Evolutionary conservation across 2,329 filamentous ascomycete genomes (phyloP).

Genomic region (Exophiala bonariae): DNA sequence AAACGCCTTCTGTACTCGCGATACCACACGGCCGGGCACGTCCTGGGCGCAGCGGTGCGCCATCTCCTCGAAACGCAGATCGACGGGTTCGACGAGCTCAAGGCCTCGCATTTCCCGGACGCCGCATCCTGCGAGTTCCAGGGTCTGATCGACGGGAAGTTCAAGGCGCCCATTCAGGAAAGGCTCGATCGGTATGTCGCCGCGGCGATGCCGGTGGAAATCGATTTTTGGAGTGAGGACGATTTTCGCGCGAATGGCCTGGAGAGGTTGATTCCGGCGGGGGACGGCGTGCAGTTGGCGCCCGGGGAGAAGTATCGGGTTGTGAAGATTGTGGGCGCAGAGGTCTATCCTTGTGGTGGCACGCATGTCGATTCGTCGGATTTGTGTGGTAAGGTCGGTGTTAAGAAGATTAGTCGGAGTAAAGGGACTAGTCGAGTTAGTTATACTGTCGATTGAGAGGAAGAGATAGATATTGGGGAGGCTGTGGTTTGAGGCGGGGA

Average conservation of each 20-base stretch:
- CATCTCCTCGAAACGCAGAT: slow-evolving; percentile 55
- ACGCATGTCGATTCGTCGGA: slow-evolving; percentile 68
- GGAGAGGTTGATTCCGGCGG: slow-evolving; percentile 54
- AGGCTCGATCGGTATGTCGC: slow-evolving; percentile 61
- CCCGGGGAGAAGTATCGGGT: slow-evolving; percentile 61
- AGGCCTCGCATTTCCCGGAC: slow-evolving; percentile 71
- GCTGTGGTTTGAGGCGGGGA: too few relatives aligned
- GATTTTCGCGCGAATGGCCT: slow-evolving; percentile 58
- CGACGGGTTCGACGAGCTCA: slow-evolving; percentile 62
- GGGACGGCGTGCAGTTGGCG: slow-evolving; percentile 42
- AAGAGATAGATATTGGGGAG: too few relatives aligned
- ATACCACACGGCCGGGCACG: slow-evolving; percentile 72
- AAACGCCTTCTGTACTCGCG: slow-evolving; percentile 66
- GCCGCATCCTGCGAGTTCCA: slow-evolving; percentile 67
- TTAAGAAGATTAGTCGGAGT: slow-evolving; percentile 66
- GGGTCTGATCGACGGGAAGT: slow-evolving; percentile 65
- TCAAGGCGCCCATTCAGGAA: slow-evolving; percentile 62
- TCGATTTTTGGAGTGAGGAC: slow-evolving; percentile 67
- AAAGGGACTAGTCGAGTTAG: slow-evolving; percentile 64
- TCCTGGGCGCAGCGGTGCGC: slow-evolving; percentile 68
- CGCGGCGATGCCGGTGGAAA: slow-evolving; percentile 58
- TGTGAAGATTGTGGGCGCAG: slow-evolving; percentile 67
- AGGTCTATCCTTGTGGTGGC: slow-evolving; percentile 72
- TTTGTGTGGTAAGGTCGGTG: slow-evolving; percentile 59
- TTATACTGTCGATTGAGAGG: slow-evolving; percentile 35